Evolutionary conservation across 257 asterid genomes (phyloP).

Genomic region (Lavandula angustifolia): DNA sequence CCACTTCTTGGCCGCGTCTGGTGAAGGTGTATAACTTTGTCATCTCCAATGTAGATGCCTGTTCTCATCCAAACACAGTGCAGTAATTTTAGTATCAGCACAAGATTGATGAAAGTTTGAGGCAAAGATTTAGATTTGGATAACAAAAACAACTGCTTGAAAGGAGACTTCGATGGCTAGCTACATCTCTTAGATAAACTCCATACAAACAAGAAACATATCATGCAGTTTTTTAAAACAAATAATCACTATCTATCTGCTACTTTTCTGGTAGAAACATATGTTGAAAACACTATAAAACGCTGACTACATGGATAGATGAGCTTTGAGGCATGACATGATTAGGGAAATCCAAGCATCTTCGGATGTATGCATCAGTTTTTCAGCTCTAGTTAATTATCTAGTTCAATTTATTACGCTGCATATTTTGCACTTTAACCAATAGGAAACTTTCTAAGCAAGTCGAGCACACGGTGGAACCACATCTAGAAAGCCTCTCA

Average conservation of each 20-base stretch:
- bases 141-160: background rate
- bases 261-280: background rate
- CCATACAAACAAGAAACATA: too few species aligned
- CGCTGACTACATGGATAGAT: background rate
- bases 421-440: background rate
- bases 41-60: slow-evolving; percentile 83
- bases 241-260: background rate
- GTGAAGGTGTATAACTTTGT: slow-evolving; percentile 86
- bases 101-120: background rate
- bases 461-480: too few species aligned
- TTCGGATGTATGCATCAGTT: background rate
- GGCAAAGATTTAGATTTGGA: background rate
- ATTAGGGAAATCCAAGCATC: background rate
- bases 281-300: background rate
- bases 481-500: background rate
- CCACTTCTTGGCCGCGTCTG: slow-evolving; percentile 93
- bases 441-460: too few species aligned
- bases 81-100: background rate
- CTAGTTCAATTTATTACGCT: background rate
- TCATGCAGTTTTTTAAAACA: background rate
- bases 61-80: slow-evolving; percentile 19
- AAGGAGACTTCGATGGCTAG: slow-evolving; percentile 5
- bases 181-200: background rate
- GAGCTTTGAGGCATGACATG: slow-evolving; percentile 1
- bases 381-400: background rate